Percentiles rank a stretch among this genome's conserved stretches.
Conservation (phyloP, 371 early-diverging fungal species). For the Capillidium rhysosporum region DNA sequence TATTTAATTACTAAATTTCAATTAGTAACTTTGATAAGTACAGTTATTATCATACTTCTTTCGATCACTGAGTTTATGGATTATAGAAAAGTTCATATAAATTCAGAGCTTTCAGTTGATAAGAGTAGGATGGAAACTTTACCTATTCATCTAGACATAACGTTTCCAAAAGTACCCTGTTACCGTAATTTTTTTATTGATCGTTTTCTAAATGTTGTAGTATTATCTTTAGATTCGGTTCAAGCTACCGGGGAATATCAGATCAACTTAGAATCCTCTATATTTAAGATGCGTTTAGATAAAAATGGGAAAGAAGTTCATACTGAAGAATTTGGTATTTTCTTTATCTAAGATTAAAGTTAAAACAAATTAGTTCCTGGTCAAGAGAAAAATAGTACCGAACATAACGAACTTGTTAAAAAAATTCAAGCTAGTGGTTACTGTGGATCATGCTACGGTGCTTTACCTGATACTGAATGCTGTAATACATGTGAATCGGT, state of each 20-base stretch:
- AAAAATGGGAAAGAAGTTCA: constrained; percentile 39
- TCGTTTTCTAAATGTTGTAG: background rate
- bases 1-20: background rate
- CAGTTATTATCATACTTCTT: constrained; percentile 46
- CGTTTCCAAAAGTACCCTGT: constrained; percentile 81
- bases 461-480: constrained; percentile 45
- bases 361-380: background rate
- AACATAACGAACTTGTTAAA: background rate
- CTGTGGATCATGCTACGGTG: constrained; percentile 83
- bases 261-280: constrained; percentile 51
- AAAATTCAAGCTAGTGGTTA: constrained; percentile 13
- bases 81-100: constrained; percentile 41
- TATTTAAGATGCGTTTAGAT: constrained; percentile 61
- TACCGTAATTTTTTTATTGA: constrained; percentile 31
- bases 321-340: constrained; percentile 26
- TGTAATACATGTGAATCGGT: constrained; percentile 93
- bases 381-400: background rate
- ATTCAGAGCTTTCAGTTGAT: constrained; percentile 68
- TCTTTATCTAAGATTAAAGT: background rate
- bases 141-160: constrained; percentile 71
- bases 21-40: constrained; percentile 59
- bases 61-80: constrained; percentile 61
- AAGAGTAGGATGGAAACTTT: constrained; percentile 70
- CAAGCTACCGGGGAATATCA: constrained; percentile 69
- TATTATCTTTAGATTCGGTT: background rate